These are phyloP conservation scores for Hypoxylon cercidicola DNA, from an alignment of 495 filamentous ascomycete genomes.

Conservation along the genomic window DNA sequence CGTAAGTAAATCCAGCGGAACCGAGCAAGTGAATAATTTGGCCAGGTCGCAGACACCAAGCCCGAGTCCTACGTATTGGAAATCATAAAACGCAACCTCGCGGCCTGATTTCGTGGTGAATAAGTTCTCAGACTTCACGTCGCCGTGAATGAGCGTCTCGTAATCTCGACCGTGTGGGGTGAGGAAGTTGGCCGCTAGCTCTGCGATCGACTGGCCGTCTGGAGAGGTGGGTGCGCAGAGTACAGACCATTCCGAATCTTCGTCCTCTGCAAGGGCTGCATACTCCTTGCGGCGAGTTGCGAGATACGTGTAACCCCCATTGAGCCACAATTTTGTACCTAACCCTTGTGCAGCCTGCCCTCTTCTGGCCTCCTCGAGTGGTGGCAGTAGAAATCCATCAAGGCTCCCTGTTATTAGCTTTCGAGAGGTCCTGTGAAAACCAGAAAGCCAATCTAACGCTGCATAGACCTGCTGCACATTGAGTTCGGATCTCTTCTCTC, in stretches of 20 bases:
- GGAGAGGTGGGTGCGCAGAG: slow-evolving; percentile 34
- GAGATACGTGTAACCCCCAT: slow-evolving; percentile 61
- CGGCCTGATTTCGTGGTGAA: slow-evolving; percentile 44
- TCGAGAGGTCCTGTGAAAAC: slow-evolving; percentile 55
- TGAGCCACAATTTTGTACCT: slow-evolving; percentile 51
- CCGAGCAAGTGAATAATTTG: slow-evolving; percentile 56
- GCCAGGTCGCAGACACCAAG: slow-evolving; percentile 58
- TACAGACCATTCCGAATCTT: slow-evolving; percentile 47
- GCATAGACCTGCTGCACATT: slow-evolving; percentile 38
- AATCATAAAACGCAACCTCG: slow-evolving; percentile 59
- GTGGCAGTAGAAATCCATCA: slow-evolving; percentile 44
- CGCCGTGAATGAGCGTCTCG: slow-evolving; percentile 58
- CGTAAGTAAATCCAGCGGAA: slow-evolving; percentile 40
- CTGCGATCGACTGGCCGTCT: slow-evolving; percentile 34
- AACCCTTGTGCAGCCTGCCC: slow-evolving; percentile 11
- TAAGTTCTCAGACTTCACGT: slow-evolving; percentile 58
- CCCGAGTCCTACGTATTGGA: slow-evolving; percentile 59
- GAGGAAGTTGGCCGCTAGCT: slow-evolving; percentile 45
- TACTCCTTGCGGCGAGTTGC: slow-evolving; percentile 55
- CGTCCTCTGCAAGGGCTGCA: slow-evolving; percentile 35
- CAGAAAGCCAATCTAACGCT: slow-evolving; percentile 53
- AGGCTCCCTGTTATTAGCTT: slow-evolving; percentile 17
- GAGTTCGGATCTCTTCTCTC: slow-evolving; percentile 42
- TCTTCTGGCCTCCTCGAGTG: slow-evolving; percentile 47
- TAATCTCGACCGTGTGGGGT: slow-evolving; percentile 44